Evolutionary conservation across 106 monocot species (phyloP).

Genomic region (Dendrobium catenatum): DNA sequence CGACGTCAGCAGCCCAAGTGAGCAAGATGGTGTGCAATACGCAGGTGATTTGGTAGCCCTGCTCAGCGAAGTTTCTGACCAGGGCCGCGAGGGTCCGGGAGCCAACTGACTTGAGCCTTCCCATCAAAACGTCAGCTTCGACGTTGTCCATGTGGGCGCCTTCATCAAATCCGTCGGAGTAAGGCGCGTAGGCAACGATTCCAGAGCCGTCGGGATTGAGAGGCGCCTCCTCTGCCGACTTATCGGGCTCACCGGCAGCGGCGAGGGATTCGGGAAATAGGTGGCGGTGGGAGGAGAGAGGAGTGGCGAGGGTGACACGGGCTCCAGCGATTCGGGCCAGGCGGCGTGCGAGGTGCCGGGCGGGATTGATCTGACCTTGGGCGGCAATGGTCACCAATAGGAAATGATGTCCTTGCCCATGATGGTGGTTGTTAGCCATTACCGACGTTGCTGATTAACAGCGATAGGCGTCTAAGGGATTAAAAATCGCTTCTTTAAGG

Average conservation of each 20-base stretch:
- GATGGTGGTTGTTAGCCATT: too few relatives aligned
- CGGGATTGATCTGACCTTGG: conserved; percentile 8
- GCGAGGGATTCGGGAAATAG: neutral
- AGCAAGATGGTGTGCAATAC: conserved; percentile 5
- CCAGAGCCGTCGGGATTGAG: conserved; percentile 9
- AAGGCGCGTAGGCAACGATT: conserved; percentile 32
- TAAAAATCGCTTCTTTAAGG: too few relatives aligned
- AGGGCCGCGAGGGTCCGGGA: conserved; percentile 12
- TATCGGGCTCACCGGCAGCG: neutral
- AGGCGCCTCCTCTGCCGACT: neutral
- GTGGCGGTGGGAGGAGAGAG: conserved; percentile 4
- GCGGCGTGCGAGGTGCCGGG: conserved; percentile 10
- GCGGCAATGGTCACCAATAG: neutral
- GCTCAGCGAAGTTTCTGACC: conserved; percentile 13
- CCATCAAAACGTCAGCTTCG: conserved; percentile 8
- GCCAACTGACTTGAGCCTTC: conserved; percentile 4
- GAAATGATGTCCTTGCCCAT: neutral
- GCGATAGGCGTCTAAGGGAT: too few relatives aligned
- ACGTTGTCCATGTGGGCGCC: conserved; percentile 7
- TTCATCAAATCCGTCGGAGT: conserved; percentile 55
- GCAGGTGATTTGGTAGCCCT: conserved; percentile 21
- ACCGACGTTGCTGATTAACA: too few relatives aligned
- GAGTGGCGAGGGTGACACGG: conserved; percentile 5
- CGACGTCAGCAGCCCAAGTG: conserved; percentile 40
- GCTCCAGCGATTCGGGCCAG: neutral